Evolutionary conservation across 805 yeast species (phyloP).

Genomic region (Geotrichum ghanense): DNA sequence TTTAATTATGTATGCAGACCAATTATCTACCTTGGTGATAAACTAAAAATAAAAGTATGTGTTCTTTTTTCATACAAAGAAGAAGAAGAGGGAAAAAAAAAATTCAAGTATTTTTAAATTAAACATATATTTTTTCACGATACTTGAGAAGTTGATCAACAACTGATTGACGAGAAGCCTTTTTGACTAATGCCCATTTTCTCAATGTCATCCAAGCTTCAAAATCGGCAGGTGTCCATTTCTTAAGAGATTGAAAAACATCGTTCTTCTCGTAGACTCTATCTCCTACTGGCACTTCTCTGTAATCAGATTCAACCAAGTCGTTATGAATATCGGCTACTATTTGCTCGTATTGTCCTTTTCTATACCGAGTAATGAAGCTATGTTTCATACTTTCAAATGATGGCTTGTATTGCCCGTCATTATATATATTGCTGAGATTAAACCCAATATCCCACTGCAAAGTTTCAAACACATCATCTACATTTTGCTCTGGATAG

Average conservation of each 20-base stretch:
- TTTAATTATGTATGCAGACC: too few species aligned
- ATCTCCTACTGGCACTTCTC: neutral
- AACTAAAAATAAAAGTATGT: too few species aligned
- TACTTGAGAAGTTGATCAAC: neutral
- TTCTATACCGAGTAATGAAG: neutral
- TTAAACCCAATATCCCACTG: constrained; percentile 15
- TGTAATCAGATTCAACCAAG: neutral
- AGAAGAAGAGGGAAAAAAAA: too few species aligned
- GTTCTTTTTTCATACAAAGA: too few species aligned
- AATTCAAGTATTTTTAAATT: too few species aligned
- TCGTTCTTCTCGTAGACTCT: neutral
- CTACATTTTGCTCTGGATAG: constrained; percentile 10
- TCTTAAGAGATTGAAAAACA: constrained; percentile 8
- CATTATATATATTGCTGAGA: neutral
- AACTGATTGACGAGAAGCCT: neutral
- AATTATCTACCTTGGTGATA: too few species aligned
- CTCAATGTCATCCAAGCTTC: constrained; percentile 15
- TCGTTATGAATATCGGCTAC: neutral
- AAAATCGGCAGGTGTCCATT: constrained; percentile 14
- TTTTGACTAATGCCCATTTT: constrained; percentile 4
- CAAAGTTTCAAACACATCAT: constrained; percentile 5
- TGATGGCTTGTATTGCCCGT: neutral
- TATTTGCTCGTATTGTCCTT: neutral
- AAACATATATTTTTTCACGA: too few species aligned
- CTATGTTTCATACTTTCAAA: neutral